Evolutionary conservation across 2,329 filamentous ascomycete species (phyloP), one percentile per base, ranked within the genome.

Genomic region (Paracoccidioides brasiliensis): DNA sequence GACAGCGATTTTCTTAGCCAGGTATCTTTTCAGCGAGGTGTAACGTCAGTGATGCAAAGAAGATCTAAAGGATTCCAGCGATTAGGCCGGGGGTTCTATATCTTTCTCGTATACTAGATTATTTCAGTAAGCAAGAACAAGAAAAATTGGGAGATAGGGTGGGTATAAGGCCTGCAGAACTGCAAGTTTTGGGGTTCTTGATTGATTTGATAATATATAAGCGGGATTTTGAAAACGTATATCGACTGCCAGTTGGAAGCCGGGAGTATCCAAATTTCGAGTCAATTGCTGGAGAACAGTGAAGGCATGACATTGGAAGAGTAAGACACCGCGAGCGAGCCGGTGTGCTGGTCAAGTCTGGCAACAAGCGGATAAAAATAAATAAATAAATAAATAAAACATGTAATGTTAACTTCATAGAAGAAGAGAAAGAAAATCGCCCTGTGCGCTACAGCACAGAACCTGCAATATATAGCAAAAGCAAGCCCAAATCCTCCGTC

Each of bases 371-470:
- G 22, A 22, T 22, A 22, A 22, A 22, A 22, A 22, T 22, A 22
- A 22, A 22, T 44, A 52, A 52, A n/a, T n/a, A n/a, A n/a, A n/a
- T n/a, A 54, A 33, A 22, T 44, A 52, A 52, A 50, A 52, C 41
- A 42, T 52, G 49, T 30, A 41, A 52, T 52, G 49, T 52, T 30
- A 30, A 52, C 41, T 52, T 15, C 10, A 38, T 41, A 10, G n/a
- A 41, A 9, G 37, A 42, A 28, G 35, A 14, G 4, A 41, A 55
- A 40, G n/a, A 51, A 51, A 40, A 22, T 15, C 28, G 48, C 46
- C 44, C 53, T 32, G 42, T 48, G 52, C 46, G 43, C 40, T 37
- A 48, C 35, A 57, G 49, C 49, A 41, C 37, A 42, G 49, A 52
- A 28, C 15, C 33, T 15, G 30, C 2, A 14, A 40, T 38, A 12